Conservation (phyloP, 2,329 filamentous ascomycete species). For the Lojkania enalia region DNA sequence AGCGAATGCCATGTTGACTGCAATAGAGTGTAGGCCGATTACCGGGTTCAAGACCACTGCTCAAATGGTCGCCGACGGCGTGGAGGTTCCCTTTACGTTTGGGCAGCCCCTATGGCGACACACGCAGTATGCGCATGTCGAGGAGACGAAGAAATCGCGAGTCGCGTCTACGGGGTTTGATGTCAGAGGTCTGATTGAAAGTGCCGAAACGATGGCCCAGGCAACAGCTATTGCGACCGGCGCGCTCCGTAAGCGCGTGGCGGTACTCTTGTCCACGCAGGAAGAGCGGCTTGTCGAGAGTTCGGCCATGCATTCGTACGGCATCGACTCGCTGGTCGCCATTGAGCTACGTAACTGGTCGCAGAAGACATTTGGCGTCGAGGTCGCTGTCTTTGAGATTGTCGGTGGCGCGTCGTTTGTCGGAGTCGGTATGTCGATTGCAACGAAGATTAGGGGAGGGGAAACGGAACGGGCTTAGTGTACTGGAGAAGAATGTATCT, state of each 20-base stretch:
- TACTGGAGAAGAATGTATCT: too few relatives aligned
- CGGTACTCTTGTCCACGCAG: neutral
- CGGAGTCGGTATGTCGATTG: neutral
- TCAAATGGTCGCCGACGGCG: neutral
- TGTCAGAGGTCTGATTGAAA: neutral
- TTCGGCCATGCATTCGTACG: conserved; percentile 46
- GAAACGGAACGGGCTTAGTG: too few relatives aligned
- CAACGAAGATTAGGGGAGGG: neutral
- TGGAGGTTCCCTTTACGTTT: neutral
- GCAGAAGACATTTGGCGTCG: conserved; percentile 48
- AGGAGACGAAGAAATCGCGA: too few relatives aligned
- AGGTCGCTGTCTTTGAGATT: conserved; percentile 55
- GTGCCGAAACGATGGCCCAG: neutral
- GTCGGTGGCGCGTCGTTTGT: conserved; percentile 21
- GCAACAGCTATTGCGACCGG: neutral
- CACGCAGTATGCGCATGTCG: too few relatives aligned
- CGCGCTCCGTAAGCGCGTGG: neutral
- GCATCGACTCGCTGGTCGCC: conserved; percentile 58
- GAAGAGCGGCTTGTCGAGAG: conserved; percentile 2
- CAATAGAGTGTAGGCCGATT: too few relatives aligned
- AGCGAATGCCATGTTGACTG: too few relatives aligned
- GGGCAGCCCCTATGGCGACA: neutral
- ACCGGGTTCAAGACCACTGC: neutral
- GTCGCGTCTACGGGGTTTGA: neutral
- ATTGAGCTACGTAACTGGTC: conserved; percentile 60